Conservation (phyloP, 257 asterid species). For the Solanum chiquidenum region DNA sequence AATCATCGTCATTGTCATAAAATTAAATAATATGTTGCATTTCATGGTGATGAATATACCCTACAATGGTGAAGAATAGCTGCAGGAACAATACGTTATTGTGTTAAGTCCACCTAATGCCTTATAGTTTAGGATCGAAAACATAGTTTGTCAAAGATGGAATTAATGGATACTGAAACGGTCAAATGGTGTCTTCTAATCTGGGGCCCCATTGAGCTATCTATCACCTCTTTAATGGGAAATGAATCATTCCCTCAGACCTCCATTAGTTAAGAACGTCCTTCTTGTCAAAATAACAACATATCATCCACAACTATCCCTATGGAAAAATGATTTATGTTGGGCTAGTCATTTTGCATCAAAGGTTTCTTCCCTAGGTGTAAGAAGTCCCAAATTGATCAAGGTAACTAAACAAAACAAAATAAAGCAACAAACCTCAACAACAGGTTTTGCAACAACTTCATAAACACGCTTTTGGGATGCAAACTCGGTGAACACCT, state of each 20-base stretch:
- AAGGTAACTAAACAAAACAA: not conserved
- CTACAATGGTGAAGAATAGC: not conserved
- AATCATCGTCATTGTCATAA: not conserved
- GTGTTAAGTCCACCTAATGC: not conserved
- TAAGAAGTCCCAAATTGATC: not conserved
- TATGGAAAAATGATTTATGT: not conserved
- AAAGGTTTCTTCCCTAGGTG: not conserved
- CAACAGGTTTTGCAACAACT: constrained; percentile 99
- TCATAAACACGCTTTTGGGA: constrained; percentile 98
- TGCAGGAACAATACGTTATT: not conserved
- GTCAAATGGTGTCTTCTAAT: not conserved
- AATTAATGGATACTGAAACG: not conserved
- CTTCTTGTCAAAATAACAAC: not conserved
- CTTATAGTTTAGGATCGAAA: not conserved
- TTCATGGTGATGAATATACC: not conserved
- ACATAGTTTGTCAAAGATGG: not conserved
- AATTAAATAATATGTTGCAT: not conserved
- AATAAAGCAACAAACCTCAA: constrained; percentile 54
- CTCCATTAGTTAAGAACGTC: not conserved
- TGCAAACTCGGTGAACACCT: constrained; percentile 85
- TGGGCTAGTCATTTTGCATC: not conserved
- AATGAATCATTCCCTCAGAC: not conserved
- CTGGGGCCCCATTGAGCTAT: not conserved
- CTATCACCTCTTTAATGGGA: not conserved
- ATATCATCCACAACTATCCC: not conserved